phyloP scores from a whole-genome alignment of 257 asterid genomes.

The Misopates orontium region DNA sequence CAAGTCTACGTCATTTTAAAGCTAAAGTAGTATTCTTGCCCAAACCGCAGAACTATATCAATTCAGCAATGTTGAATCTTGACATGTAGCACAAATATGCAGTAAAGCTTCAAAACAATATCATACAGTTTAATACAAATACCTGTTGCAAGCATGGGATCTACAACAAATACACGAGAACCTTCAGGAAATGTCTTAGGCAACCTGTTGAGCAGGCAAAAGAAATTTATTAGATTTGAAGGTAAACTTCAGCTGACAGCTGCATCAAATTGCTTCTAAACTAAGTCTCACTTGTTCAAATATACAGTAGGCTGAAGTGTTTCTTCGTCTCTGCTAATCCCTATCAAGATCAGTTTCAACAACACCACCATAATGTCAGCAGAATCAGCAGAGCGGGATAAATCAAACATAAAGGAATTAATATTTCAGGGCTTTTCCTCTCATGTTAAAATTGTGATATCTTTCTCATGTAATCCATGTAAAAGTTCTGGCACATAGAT shows the following conservation, averaged over 20 bases:
- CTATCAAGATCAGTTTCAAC: conserved; percentile 39
- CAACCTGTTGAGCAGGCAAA: conserved; percentile 50
- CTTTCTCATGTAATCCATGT: too few relatives aligned
- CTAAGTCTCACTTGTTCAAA: conserved; percentile 84
- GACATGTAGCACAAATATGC: background rate
- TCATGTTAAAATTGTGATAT: too few relatives aligned
- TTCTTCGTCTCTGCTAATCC: conserved; percentile 74
- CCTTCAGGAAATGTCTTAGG: conserved; percentile 86
- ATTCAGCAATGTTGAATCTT: background rate
- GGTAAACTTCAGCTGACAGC: too few relatives aligned
- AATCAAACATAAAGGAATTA: too few relatives aligned
- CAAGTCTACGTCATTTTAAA: too few relatives aligned
- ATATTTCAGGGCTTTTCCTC: too few relatives aligned
- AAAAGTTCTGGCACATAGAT: background rate
- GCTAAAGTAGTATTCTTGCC: too few relatives aligned
- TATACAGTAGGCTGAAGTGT: conserved; percentile 88
- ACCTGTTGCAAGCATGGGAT: conserved; percentile 99
- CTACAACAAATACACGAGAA: conserved; percentile 76
- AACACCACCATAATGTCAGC: too few relatives aligned
- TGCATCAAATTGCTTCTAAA: too few relatives aligned
- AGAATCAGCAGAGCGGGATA: too few relatives aligned
- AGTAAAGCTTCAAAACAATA: background rate
- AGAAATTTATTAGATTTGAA: too few relatives aligned
- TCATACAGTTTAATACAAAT: conserved; percentile 1
- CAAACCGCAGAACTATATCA: too few relatives aligned